A percentile compares a stretch with the other conserved stretches of the same genome.
These are phyloP conservation scores for Circinella umbellata DNA, from an alignment of 371 early-diverging fungal genomes.

Conservation along the genomic window DNA sequence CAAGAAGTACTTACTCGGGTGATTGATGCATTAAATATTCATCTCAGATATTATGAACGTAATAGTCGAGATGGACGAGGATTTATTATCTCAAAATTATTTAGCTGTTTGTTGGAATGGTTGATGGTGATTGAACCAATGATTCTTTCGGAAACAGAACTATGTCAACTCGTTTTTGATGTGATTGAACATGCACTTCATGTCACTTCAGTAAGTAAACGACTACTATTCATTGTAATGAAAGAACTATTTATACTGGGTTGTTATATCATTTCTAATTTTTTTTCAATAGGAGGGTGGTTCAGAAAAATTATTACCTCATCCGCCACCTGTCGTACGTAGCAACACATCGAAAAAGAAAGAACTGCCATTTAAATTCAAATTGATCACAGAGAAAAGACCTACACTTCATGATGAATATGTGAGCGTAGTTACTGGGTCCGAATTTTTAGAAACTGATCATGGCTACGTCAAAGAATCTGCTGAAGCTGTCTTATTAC, in stretches of 20 bases:
- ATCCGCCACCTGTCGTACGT: slow-evolving; percentile 35
- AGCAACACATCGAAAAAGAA: slow-evolving; percentile 32
- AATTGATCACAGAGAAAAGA: slow-evolving; percentile 42
- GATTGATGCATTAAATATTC: slow-evolving; percentile 72
- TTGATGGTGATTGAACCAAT: slow-evolving; percentile 70
- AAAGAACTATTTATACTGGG: not conserved
- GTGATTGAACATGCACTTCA: slow-evolving; percentile 69
- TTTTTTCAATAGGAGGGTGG: slow-evolving; percentile 39
- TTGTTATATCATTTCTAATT: not conserved
- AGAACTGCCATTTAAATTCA: slow-evolving; percentile 48
- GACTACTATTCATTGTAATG: too few species aligned
- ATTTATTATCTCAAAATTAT: slow-evolving; percentile 66
- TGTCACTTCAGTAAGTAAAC: slow-evolving; percentile 30
- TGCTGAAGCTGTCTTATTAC: slow-evolving; percentile 55
- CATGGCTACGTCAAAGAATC: slow-evolving; percentile 57
- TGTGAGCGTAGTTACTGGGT: slow-evolving; percentile 20
- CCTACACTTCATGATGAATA: slow-evolving; percentile 37
- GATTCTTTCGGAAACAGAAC: slow-evolving; percentile 65
- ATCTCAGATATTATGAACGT: slow-evolving; percentile 61
- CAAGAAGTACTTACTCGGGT: slow-evolving; percentile 70
- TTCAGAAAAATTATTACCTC: slow-evolving; percentile 58
- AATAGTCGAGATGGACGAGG: slow-evolving; percentile 50
- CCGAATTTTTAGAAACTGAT: slow-evolving; percentile 38
- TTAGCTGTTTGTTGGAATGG: slow-evolving; percentile 80
- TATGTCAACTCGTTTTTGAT: slow-evolving; percentile 74